A percentile compares a stretch with the other conserved stretches of the same genome.
Conservation (phyloP, 2,329 filamentous ascomycete species). For the Microsporum audouinii region DNA sequence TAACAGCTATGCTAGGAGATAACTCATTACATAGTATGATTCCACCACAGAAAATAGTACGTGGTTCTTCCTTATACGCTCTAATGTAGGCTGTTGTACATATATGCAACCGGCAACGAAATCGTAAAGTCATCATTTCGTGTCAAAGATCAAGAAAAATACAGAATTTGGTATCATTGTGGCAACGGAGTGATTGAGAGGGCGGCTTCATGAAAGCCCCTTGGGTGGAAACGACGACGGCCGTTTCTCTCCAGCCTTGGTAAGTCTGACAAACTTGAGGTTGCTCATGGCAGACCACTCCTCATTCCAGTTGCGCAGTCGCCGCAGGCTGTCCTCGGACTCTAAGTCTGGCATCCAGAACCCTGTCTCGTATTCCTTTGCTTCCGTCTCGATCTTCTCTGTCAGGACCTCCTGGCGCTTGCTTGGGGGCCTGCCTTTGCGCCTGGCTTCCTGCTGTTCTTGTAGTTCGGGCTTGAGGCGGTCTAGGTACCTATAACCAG, state of each 20-base stretch:
- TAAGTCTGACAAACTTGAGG: conserved; percentile 65
- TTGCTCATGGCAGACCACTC: conserved; percentile 70
- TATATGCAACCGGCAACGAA: background rate
- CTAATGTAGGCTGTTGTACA: background rate
- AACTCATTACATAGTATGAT: no score
- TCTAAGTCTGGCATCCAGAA: conserved; percentile 72
- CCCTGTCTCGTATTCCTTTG: conserved; percentile 70
- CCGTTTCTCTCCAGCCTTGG: conserved; percentile 51
- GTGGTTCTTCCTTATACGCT: background rate
- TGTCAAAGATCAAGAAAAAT: background rate
- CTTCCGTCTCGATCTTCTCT: conserved; percentile 57
- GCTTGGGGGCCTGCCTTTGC: conserved; percentile 67
- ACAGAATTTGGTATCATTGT: background rate
- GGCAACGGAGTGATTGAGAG: background rate
- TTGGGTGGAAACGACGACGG: conserved; percentile 71
- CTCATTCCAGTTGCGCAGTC: conserved; percentile 65
- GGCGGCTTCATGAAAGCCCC: conserved; percentile 34
- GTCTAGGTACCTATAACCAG: conserved; percentile 26
- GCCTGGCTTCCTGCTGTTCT: conserved; percentile 48
- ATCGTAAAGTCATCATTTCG: background rate
- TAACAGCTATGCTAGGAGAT: background rate
- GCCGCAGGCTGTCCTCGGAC: conserved; percentile 51
- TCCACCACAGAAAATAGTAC: background rate
- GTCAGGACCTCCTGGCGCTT: conserved; percentile 66
- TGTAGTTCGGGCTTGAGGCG: conserved; percentile 29